Conservation (phyloP, 352 stramenopile species). For the Globisporangium heterothallicum region DNA sequence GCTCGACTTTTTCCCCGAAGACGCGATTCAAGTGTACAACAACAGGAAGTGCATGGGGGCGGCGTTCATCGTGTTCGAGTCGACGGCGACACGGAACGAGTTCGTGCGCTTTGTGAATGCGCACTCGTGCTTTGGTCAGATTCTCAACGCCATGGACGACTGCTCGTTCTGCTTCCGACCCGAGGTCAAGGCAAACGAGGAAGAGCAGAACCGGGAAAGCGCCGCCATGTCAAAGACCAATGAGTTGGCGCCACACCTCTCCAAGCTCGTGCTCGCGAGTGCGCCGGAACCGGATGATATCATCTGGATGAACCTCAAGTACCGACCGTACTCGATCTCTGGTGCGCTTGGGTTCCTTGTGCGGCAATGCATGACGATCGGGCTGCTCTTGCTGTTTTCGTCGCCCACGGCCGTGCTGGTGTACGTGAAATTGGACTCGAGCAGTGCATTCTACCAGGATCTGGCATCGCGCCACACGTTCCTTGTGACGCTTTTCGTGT, state of each 20-base stretch:
- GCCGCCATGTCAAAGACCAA: too few relatives aligned
- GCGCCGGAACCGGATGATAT: slow-evolving; percentile 75
- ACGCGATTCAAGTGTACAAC: slow-evolving; percentile 53
- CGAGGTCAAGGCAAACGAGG: slow-evolving; percentile 1
- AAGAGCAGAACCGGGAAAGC: background rate
- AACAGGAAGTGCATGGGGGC: slow-evolving; percentile 53
- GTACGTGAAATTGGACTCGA: slow-evolving; percentile 76
- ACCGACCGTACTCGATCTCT: slow-evolving; percentile 41
- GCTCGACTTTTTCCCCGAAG: slow-evolving; percentile 68
- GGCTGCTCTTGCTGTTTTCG: slow-evolving; percentile 64
- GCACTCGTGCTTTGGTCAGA: slow-evolving; percentile 31
- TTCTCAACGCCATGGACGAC: slow-evolving; percentile 34
- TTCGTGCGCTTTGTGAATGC: slow-evolving; percentile 49
- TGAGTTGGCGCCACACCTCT: slow-evolving; percentile 34
- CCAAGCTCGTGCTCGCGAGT: slow-evolving; percentile 49
- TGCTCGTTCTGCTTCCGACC: slow-evolving; percentile 18
- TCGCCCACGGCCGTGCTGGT: slow-evolving; percentile 75
- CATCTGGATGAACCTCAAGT: slow-evolving; percentile 70
- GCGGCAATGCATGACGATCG: slow-evolving; percentile 46
- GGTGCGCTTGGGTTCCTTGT: slow-evolving; percentile 31
- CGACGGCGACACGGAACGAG: slow-evolving; percentile 42
- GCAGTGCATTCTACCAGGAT: slow-evolving; percentile 48
- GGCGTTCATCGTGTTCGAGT: slow-evolving; percentile 75
- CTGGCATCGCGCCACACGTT: slow-evolving; percentile 40
- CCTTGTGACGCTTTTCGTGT: slow-evolving; percentile 53